phyloP scores from a whole-genome alignment of 2,329 filamentous ascomycete species.

The Penicillium brasilianum region DNA sequence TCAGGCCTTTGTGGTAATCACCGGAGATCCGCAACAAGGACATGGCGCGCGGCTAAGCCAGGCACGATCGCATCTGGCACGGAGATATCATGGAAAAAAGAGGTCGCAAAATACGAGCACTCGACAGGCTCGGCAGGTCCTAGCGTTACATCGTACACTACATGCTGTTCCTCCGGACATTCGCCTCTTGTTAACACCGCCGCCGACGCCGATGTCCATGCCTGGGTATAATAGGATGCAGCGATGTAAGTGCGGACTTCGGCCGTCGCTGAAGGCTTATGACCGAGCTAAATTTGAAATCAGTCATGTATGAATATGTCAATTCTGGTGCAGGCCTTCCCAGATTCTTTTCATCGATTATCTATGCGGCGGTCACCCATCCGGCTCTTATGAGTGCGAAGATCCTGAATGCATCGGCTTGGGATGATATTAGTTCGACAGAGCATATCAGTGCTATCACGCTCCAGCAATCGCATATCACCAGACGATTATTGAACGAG shows the following conservation, averaged over 20 bases:
- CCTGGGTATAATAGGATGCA: neutral
- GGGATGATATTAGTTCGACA: neutral
- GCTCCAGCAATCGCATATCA: neutral
- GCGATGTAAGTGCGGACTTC: neutral
- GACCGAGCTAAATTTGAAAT: neutral
- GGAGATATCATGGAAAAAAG: neutral
- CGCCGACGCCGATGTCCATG: neutral
- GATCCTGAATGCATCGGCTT: neutral
- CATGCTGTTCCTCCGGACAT: neutral
- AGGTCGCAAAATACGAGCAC: neutral
- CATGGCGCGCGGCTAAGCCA: neutral
- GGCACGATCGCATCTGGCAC: neutral
- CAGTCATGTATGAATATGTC: neutral
- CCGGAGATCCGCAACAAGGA: neutral
- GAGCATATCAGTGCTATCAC: neutral
- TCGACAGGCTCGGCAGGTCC: neutral
- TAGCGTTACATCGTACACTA: neutral
- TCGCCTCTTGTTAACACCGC: neutral
- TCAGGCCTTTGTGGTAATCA: slow-evolving; percentile 1
- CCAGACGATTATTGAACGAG: neutral
- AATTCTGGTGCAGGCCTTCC: neutral
- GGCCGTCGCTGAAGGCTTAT: neutral
- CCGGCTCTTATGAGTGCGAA: neutral
- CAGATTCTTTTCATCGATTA: neutral
- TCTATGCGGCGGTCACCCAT: neutral